Evolutionary conservation across 2,329 filamentous ascomycete genomes (phyloP).

Genomic region (Nothophaeocryptopus gaeumannii): DNA sequence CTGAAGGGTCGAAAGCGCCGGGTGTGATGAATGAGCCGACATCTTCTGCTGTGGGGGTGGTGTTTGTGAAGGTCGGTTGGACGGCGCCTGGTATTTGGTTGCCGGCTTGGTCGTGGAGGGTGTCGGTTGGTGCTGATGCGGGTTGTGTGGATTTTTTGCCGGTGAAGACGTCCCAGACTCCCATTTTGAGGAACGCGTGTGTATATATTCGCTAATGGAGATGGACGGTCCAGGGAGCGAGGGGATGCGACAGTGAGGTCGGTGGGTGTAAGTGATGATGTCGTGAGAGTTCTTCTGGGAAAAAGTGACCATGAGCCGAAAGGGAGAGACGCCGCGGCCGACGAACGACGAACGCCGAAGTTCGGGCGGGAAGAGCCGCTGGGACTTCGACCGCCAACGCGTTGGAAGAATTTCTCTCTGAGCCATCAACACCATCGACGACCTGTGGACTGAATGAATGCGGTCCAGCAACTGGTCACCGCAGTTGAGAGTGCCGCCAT

Average conservation of each 20-base stretch:
- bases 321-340: no score
- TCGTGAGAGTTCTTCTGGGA: no score
- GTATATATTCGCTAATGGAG: constrained; percentile 13
- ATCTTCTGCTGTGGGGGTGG: constrained; percentile 64
- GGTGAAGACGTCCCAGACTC: constrained; percentile 60
- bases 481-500: no score
- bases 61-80: constrained; percentile 44
- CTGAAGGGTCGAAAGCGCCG: constrained; percentile 77
- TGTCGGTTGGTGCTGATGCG: constrained; percentile 42
- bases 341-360: no score
- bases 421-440: no score
- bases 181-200: constrained; percentile 40
- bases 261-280: no score
- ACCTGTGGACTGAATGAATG: no score
- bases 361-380: no score
- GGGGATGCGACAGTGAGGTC: background rate
- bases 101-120: constrained; percentile 38
- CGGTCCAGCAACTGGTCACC: no score
- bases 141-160: constrained; percentile 53
- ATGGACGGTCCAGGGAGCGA: constrained; percentile 8
- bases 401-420: no score
- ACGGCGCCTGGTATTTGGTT: constrained; percentile 23
- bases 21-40: constrained; percentile 83
- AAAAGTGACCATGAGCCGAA: no score
- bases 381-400: no score